A percentile compares a stretch with the other conserved stretches of the same genome.
Evolutionary conservation across 371 early-diverging fungal species (phyloP).

Genomic region (Rhizopus microsporus): DNA sequence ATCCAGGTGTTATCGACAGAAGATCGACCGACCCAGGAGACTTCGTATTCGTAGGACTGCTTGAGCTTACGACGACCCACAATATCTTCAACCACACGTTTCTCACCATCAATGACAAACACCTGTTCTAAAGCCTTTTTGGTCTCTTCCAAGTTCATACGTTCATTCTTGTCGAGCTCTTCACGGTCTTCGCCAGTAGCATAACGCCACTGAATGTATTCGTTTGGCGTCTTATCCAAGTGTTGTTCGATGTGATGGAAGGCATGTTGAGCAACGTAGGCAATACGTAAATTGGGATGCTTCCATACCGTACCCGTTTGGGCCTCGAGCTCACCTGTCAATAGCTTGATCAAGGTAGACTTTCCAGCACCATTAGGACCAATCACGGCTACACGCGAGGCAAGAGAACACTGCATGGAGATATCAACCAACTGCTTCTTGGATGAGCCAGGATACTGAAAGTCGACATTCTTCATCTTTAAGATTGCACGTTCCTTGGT

Average conservation of each 20-base stretch:
- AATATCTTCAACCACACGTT: conserved; percentile 60
- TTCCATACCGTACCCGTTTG: conserved; percentile 70
- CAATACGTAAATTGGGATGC: conserved; percentile 81
- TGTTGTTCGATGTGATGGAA: conserved; percentile 88
- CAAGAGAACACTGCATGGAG: conserved; percentile 63
- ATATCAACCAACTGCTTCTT: conserved; percentile 57
- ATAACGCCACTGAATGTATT: conserved; percentile 88
- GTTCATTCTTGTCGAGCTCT: conserved; percentile 67
- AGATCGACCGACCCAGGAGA: conserved; percentile 60
- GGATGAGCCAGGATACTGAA: conserved; percentile 67
- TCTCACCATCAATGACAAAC: conserved; percentile 67
- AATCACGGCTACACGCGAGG: conserved; percentile 73
- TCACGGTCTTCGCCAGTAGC: conserved; percentile 81
- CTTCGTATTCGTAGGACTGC: conserved; percentile 70
- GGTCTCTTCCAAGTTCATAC: conserved; percentile 63
- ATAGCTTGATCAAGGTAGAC: conserved; percentile 81
- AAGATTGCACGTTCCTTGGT: conserved; percentile 72
- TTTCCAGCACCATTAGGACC: conserved; percentile 83
- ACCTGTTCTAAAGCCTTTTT: conserved; percentile 65
- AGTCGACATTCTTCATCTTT: conserved; percentile 64
- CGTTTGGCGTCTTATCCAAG: conserved; percentile 77
- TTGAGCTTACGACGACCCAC: conserved; percentile 72
- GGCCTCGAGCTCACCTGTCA: conserved; percentile 77
- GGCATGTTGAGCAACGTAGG: conserved; percentile 89
- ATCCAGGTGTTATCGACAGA: conserved; percentile 74